Conservation (phyloP, 805 yeast species). For the Monosporozyma solicola region DNA sequence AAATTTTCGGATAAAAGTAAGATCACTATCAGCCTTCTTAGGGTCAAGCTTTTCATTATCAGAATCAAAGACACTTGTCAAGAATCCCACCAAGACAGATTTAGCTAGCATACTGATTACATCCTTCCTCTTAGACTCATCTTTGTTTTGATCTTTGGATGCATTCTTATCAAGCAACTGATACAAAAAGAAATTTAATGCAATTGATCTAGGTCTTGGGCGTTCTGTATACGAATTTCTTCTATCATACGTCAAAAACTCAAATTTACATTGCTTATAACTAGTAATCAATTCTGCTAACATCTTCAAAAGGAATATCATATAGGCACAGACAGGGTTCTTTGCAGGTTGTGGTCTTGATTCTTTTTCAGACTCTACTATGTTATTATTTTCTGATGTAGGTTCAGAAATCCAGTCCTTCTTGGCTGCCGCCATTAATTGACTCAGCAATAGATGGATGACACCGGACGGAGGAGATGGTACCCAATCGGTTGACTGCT, state of each 20-base stretch:
- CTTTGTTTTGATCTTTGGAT: constrained; percentile 29
- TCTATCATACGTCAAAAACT: constrained; percentile 66
- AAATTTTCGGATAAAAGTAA: constrained; percentile 65
- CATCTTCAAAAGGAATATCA: constrained; percentile 57
- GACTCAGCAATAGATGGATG: constrained; percentile 52
- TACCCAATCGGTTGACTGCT: constrained; percentile 9
- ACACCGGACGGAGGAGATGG: constrained; percentile 39
- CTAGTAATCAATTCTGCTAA: constrained; percentile 67
- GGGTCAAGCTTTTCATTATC: constrained; percentile 35
- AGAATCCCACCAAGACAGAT: constrained; percentile 50
- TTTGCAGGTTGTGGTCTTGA: constrained; percentile 33
- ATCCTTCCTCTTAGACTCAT: constrained; percentile 39
- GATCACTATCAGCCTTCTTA: constrained; percentile 53
- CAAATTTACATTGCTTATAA: constrained; percentile 72
- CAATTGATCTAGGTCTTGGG: constrained; percentile 64
- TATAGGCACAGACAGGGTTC: constrained; percentile 54
- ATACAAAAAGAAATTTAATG: constrained; percentile 67
- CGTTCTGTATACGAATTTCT: constrained; percentile 37
- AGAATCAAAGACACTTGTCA: constrained; percentile 48
- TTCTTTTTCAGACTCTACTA: constrained; percentile 27
- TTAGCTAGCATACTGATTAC: constrained; percentile 56
- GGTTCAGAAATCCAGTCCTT: constrained; percentile 37
- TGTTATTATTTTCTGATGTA: constrained; percentile 14
- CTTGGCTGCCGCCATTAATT: constrained; percentile 46
- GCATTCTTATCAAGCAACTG: constrained; percentile 53